Conservation (phyloP, 2,329 filamentous ascomycete genomes). For the Parastagonospora nodorum region DNA sequence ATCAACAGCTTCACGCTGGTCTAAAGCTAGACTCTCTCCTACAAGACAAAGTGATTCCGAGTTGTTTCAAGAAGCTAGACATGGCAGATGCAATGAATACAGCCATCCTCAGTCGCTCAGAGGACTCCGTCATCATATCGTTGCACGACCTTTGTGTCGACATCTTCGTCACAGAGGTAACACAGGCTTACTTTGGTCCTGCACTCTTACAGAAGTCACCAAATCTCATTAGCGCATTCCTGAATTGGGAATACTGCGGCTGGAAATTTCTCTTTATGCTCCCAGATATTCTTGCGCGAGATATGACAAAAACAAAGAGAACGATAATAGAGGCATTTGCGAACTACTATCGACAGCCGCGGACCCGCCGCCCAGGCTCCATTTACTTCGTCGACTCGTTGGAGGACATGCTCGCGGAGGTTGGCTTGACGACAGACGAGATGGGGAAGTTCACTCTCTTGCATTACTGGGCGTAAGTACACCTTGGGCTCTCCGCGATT, state of each 20-base stretch:
- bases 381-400: slow-evolving; percentile 9
- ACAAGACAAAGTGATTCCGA: slow-evolving; percentile 2
- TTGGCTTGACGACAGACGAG: slow-evolving; percentile 10
- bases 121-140: slow-evolving; percentile 2
- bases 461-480: slow-evolving; percentile 22
- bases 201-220: slow-evolving; percentile 3
- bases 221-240: slow-evolving; percentile 8
- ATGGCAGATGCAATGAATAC: not conserved
- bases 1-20: slow-evolving; percentile 8
- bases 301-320: slow-evolving; percentile 14
- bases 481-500: not conserved
- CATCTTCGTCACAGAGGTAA: slow-evolving; percentile 1
- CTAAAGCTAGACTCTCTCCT: slow-evolving; percentile 6
- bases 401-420: slow-evolving; percentile 12
- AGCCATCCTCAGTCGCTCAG: slow-evolving; percentile 1
- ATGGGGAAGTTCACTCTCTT: slow-evolving; percentile 12
- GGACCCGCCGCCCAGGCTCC: slow-evolving; percentile 1
- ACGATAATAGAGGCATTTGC: slow-evolving; percentile 7
- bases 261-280: slow-evolving; percentile 19
- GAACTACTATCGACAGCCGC: slow-evolving; percentile 7
- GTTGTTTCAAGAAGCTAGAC: slow-evolving; percentile 5
- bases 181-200: slow-evolving; percentile 8
- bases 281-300: slow-evolving; percentile 6
- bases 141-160: slow-evolving; percentile 9
- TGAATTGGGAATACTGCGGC: slow-evolving; percentile 12